Evolutionary conservation across 805 yeast genomes (phyloP).

Genomic region (Diddensiella santjacobensis): DNA sequence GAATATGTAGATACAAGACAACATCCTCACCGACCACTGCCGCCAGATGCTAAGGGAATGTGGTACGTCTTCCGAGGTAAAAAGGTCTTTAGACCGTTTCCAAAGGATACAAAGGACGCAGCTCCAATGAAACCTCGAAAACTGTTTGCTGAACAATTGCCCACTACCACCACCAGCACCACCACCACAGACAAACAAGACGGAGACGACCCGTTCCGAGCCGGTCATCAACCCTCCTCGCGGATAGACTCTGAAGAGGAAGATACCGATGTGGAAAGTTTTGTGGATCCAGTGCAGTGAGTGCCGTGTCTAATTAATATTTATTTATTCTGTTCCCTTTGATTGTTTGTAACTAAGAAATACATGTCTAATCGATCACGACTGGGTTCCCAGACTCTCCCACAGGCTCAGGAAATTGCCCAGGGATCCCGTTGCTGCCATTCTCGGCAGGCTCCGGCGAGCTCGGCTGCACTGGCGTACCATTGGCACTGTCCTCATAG

Average conservation of each 20-base stretch:
- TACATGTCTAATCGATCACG: constrained; percentile 11
- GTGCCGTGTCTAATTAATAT: not conserved
- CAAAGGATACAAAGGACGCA: constrained; percentile 22
- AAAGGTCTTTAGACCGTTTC: constrained; percentile 35
- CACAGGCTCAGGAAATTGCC: not conserved
- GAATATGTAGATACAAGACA: not conserved
- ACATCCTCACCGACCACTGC: constrained; percentile 21
- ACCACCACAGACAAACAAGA: not conserved
- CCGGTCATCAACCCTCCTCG: not conserved
- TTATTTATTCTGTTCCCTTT: constrained; percentile 1
- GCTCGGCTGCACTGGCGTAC: not conserved
- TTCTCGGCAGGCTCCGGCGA: not conserved
- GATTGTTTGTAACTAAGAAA: no score
- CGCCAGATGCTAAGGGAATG: constrained; percentile 30
- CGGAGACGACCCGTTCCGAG: not conserved
- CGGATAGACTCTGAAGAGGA: constrained; percentile 12
- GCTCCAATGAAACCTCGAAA: constrained; percentile 20
- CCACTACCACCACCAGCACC: not conserved
- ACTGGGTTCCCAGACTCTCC: constrained; percentile 5
- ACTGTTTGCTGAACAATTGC: constrained; percentile 15
- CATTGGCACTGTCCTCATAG: not conserved
- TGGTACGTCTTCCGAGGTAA: constrained; percentile 39
- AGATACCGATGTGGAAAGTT: constrained; percentile 15
- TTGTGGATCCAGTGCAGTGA: no score
- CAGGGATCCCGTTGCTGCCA: not conserved